phyloP scores from a whole-genome alignment of 805 yeast genomes.

The Pichia phayaonensis region DNA sequence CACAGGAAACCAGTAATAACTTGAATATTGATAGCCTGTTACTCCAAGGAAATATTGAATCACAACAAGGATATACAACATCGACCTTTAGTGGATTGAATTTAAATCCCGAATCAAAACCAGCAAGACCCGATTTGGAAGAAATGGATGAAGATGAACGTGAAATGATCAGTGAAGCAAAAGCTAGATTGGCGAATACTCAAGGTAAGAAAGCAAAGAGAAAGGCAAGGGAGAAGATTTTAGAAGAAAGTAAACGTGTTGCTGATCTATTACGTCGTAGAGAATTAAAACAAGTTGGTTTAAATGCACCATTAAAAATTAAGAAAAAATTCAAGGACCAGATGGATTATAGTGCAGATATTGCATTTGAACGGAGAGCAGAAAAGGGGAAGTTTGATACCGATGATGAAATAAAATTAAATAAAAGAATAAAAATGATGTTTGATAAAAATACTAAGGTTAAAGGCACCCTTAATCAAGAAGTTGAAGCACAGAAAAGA shows the following conservation, averaged over 20 bases:
- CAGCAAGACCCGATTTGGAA: slow-evolving; percentile 74
- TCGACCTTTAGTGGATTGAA: slow-evolving; percentile 47
- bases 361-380: slow-evolving; percentile 71
- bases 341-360: slow-evolving; percentile 77
- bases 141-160: slow-evolving; percentile 80
- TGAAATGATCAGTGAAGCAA: slow-evolving; percentile 93
- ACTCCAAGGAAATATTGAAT: slow-evolving; percentile 18
- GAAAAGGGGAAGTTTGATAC: slow-evolving; percentile 63
- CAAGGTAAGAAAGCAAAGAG: slow-evolving; percentile 93
- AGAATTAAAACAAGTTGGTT: slow-evolving; percentile 76
- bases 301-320: slow-evolving; percentile 40
- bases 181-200: slow-evolving; percentile 84
- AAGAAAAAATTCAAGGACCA: slow-evolving; percentile 50
- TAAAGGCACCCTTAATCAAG: slow-evolving; percentile 38
- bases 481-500: slow-evolving; percentile 25
- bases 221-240: slow-evolving; percentile 75
- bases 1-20: background rate
- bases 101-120: slow-evolving; percentile 65
- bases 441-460: slow-evolving; percentile 39
- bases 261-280: slow-evolving; percentile 74
- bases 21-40: slow-evolving; percentile 17
- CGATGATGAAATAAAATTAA: slow-evolving; percentile 39
- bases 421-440: slow-evolving; percentile 22
- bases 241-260: slow-evolving; percentile 69
- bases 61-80: background rate